These are phyloP conservation scores for Tricholoma matsutake DNA, from an alignment of 768 basidiomycete genomes.

Conservation along the genomic window DNA sequence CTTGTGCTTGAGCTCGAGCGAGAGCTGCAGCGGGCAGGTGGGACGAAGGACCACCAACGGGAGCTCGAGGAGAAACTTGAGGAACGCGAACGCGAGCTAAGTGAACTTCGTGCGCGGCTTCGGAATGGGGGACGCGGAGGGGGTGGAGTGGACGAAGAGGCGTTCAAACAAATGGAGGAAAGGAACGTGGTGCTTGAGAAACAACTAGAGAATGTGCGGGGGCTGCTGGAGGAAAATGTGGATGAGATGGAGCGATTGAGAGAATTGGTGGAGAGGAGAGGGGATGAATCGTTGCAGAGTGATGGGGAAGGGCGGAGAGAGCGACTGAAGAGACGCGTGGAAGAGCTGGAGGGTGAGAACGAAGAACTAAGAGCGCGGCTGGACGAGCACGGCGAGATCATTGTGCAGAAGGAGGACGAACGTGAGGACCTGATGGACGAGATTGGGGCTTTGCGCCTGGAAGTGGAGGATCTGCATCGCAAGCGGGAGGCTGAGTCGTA, in stretches of 20 bases:
- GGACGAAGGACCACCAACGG: conserved; percentile 51
- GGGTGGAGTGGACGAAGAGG: conserved; percentile 45
- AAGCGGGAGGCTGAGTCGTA: conserved; percentile 58
- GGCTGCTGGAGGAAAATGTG: conserved; percentile 74
- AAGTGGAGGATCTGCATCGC: conserved; percentile 63
- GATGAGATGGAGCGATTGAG: conserved; percentile 77
- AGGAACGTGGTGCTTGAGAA: conserved; percentile 70
- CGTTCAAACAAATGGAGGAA: conserved; percentile 52
- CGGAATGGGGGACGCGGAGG: conserved; percentile 41
- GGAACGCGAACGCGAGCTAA: conserved; percentile 67
- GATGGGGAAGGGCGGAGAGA: conserved; percentile 39
- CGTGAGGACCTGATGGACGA: conserved; percentile 68
- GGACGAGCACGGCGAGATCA: conserved; percentile 56
- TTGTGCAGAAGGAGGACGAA: conserved; percentile 64
- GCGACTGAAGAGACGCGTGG: conserved; percentile 46
- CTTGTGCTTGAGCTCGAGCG: conserved; percentile 80
- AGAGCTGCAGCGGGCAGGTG: conserved; percentile 60
- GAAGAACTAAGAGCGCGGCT: conserved; percentile 55
- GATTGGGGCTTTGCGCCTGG: conserved; percentile 57
- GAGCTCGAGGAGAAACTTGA: conserved; percentile 77
- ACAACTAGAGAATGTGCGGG: conserved; percentile 67
- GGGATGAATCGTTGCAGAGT: conserved; percentile 37
- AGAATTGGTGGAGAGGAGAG: conserved; percentile 61
- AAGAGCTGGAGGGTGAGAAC: conserved; percentile 61
- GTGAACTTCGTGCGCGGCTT: conserved; percentile 43